Base-by-base conservation (phyloP, 2,329 filamentous ascomycete genomes). In the Rachicladosporium sp. region DNA sequence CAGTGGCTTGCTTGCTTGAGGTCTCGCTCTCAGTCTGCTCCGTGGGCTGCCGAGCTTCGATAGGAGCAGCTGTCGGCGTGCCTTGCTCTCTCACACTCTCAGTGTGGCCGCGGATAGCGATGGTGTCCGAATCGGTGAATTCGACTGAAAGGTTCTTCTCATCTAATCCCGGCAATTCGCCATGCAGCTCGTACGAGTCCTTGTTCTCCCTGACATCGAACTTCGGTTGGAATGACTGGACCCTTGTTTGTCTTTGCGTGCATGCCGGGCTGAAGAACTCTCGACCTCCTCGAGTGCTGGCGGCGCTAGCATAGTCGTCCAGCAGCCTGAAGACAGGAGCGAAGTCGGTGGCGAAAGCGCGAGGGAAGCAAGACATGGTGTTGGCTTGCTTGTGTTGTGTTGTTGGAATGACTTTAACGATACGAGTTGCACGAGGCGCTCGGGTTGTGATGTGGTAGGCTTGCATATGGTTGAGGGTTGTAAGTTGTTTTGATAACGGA, bases 141-240 rank as follows among this genome's bases (percentile, higher is more conserved):
- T 89, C 82, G 56, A 89, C 82, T 56, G 72, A 67, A 54, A 91
- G 67, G 53, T 87, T 69, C 51, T 83, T 76, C 64, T 84, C 82
- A 46, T 74, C 73, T 50, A 88, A 68, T 40, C 84, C 84, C 0
- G 83, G 79, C 4, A 89, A 74, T 61, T 89, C 83, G 52, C 83
- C 84, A 52, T 88, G 76, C 12, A 89, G 78, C 62, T 89, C 79
- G 56, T 86, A 89, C 46, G 67, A 59, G 4, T 75, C 63, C 44
- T 72, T 71, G 9, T 72, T 74, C 65, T 91, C 84, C 58, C 74
- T 78, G 45, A 88, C 70, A 53, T 89, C 83, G 55, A 89, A 89
- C 62, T 78, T 81, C 40, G 83, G 84, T 42, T 74, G 72, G 72
- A 86, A 88, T 54, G 73, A 66, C 35, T 66, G 68, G 10, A n/a